These are phyloP conservation scores for Microdochium trichocladiopsis DNA, from an alignment of 2,329 filamentous ascomycete species.

Conservation along the genomic window DNA sequence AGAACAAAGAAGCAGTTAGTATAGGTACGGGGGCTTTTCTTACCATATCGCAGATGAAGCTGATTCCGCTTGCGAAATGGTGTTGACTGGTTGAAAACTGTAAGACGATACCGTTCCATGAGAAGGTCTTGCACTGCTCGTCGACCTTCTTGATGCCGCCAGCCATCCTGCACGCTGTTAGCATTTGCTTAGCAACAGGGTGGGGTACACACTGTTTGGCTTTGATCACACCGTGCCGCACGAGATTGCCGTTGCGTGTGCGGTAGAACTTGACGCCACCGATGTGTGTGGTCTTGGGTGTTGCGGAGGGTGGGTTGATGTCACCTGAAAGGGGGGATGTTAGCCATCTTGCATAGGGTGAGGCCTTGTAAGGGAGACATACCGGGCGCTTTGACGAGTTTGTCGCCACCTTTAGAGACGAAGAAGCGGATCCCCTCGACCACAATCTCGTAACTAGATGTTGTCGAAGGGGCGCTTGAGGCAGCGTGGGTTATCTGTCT, in stretches of 20 bases:
- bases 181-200: constrained; percentile 17
- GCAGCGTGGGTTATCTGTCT: neutral
- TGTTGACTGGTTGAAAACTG: constrained; percentile 21
- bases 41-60: constrained; percentile 27
- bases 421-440: constrained; percentile 69
- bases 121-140: constrained; percentile 67
- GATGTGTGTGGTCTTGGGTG: constrained; percentile 66
- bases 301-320: constrained; percentile 53
- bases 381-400: constrained; percentile 71
- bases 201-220: constrained; percentile 61
- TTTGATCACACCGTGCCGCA: constrained; percentile 68
- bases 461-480: constrained; percentile 16
- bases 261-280: constrained; percentile 77
- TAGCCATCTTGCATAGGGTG: too few species aligned
- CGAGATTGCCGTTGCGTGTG: constrained; percentile 82
- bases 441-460: constrained; percentile 49
- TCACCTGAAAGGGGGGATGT: too few species aligned
- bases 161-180: constrained; percentile 37
- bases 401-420: constrained; percentile 72
- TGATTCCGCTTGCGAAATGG: constrained; percentile 20
- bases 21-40: constrained; percentile 22
- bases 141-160: constrained; percentile 59
- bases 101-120: constrained; percentile 59
- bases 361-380: constrained; percentile 22
- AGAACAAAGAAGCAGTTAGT: constrained; percentile 32